Evolutionary conservation across 2,329 filamentous ascomycete genomes (phyloP), one percentile per base, ranked within the genome.

Genomic region (Clonostachys rhizophaga): DNA sequence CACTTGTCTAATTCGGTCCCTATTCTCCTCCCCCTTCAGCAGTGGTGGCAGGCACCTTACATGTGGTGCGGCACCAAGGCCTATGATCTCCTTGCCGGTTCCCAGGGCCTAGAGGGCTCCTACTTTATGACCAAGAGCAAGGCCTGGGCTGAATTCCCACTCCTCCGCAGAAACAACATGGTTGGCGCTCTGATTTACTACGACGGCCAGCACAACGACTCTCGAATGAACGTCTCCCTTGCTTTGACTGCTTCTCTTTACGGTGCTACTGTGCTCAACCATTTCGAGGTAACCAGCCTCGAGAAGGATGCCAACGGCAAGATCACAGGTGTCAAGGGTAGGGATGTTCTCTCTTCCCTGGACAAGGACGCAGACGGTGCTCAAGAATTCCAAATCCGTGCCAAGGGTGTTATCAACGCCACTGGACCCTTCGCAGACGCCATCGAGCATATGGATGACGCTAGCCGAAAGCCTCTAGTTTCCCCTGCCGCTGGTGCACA

Each of bases 131-230:
- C 84, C 53, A 86, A 83, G 68, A 84, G 78, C 66, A 89, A 89
- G 67, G 87, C 88, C 9, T 71, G 91, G 50, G 84, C 89, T 58
- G 80, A 83, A 8, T 91, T 91, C 59, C 88, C 88, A 18, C 86
- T 91, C 79, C 69, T 94, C 54, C 86, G 84, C 66, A 84, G 80
- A 58, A 81, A 87, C 46, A 82, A 82, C 52, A 71, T 92, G 14
- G 78, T 90, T 46, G 88, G 89, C 54, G 88, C 88, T 34, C 71
- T 92, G 58, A 87, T 92, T 36, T 94, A 94, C 75, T 92, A 92
- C 62, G 86, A 94, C 69, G 88, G 88, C 52, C 87, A 88, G 48
- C 89, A 92, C 72, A 92, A 94, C 61, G 88, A 94, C 63, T 90
- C 88, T 24, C 83, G 88, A 52, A 94, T 92, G 87, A 92, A 92